Conservation (phyloP, 768 basidiomycete species). For the Pleurotus salmoneostramineus region DNA sequence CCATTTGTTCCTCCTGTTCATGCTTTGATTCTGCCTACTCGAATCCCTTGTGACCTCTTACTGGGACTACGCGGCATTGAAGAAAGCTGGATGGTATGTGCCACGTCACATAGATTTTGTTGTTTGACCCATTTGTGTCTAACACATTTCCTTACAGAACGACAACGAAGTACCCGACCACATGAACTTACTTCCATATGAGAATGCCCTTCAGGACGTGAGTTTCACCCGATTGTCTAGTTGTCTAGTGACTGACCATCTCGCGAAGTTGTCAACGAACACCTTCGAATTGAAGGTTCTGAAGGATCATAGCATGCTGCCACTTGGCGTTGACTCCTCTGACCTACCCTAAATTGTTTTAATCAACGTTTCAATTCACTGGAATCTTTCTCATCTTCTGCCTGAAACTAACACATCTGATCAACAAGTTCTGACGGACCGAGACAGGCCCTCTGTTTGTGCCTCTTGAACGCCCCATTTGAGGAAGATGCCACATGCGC, state of each 20-base stretch:
- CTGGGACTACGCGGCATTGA: slow-evolving; percentile 68
- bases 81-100: slow-evolving; percentile 52
- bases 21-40: slow-evolving; percentile 68
- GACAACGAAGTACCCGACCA: slow-evolving; percentile 61
- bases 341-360: slow-evolving; percentile 12
- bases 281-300: slow-evolving; percentile 47
- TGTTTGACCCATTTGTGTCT: not conserved
- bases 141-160: slow-evolving; percentile 30
- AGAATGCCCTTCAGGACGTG: slow-evolving; percentile 61
- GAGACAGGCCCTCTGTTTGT: no score
- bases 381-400: not conserved
- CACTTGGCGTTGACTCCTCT: slow-evolving; percentile 44
- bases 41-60: slow-evolving; percentile 67
- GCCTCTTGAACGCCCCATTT: no score
- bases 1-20: slow-evolving; percentile 77
- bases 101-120: slow-evolving; percentile 1
- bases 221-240: slow-evolving; percentile 17
- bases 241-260: slow-evolving; percentile 8
- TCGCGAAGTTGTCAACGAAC: slow-evolving; percentile 45
- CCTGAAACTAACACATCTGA: no score
- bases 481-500: no score
- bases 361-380: not conserved
- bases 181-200: slow-evolving; percentile 66
- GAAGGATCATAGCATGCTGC: slow-evolving; percentile 50
- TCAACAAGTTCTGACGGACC: no score